Percentiles rank a stretch among this genome's conserved stretches.
Conservation (phyloP, 371 early-diverging fungal genomes). For the Saksenaea oblongispora region DNA sequence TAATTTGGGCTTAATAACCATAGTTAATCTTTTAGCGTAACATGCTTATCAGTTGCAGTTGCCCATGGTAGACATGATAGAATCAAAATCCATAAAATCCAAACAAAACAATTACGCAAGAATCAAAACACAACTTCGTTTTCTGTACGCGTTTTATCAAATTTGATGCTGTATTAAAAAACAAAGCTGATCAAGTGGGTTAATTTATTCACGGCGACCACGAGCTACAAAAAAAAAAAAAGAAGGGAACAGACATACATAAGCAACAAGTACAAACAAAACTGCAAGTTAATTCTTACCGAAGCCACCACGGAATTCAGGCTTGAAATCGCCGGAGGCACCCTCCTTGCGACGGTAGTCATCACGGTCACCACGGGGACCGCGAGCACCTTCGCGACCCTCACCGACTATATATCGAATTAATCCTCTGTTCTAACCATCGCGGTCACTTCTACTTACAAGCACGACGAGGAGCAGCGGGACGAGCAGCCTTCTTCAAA, state of each 20-base stretch:
- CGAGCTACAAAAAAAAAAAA: constrained; percentile 29
- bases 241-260: too few species aligned
- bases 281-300: constrained; percentile 36
- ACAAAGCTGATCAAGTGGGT: neutral
- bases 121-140: neutral
- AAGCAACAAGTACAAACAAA: neutral
- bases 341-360: constrained; percentile 92
- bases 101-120: too few species aligned
- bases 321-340: constrained; percentile 88
- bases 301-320: constrained; percentile 88
- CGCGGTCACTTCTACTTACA: constrained; percentile 32
- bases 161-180: neutral
- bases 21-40: too few species aligned
- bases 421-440: neutral
- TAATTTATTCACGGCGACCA: constrained; percentile 41
- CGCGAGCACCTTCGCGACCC: constrained; percentile 53
- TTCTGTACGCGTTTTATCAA: neutral
- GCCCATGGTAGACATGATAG: too few species aligned
- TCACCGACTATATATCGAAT: constrained; percentile 36
- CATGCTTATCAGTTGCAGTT: too few species aligned
- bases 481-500: constrained; percentile 87
- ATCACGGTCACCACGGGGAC: constrained; percentile 73
- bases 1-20: too few species aligned
- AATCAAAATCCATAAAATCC: too few species aligned
- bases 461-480: constrained; percentile 62